These are phyloP conservation scores for Taiozyma sp. DNA, from an alignment of 1,139 yeast genomes.

Conservation along the genomic window DNA sequence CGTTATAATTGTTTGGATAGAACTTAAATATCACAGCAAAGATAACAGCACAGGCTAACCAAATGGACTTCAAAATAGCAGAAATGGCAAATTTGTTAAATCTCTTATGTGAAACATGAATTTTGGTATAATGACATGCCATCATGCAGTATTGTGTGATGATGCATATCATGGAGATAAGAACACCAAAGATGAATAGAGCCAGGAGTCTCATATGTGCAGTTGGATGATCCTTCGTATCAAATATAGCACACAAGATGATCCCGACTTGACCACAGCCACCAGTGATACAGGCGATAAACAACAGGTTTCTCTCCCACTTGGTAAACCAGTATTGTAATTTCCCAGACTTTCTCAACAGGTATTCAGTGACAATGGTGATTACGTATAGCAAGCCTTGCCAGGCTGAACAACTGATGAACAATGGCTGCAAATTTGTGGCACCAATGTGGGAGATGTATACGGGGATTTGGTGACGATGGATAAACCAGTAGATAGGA, in stretches of 20 bases:
- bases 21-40: constrained; percentile 57
- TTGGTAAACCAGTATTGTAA: constrained; percentile 33
- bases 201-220: constrained; percentile 71
- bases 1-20: constrained; percentile 41
- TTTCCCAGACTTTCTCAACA: constrained; percentile 17
- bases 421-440: constrained; percentile 74
- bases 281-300: constrained; percentile 34
- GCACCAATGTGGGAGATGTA: constrained; percentile 87
- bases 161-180: constrained; percentile 57
- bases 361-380: constrained; percentile 35
- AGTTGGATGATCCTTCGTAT: constrained; percentile 50
- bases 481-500: constrained; percentile 61
- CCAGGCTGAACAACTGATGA: constrained; percentile 72
- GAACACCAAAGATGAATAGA: constrained; percentile 67
- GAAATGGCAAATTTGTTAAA: constrained; percentile 44
- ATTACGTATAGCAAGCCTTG: constrained; percentile 76
- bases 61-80: constrained; percentile 47
- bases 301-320: constrained; percentile 30
- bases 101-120: constrained; percentile 21
- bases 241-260: constrained; percentile 67
- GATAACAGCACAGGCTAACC: constrained; percentile 65
- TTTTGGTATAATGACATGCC: constrained; percentile 43
- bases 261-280: constrained; percentile 73
- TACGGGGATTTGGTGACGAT: constrained; percentile 45
- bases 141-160: constrained; percentile 55